A percentile compares a stretch with the other conserved stretches of the same genome.
These are phyloP conservation scores for Nicotiana obtusifolia DNA, from an alignment of 257 asterid genomes.

Conservation along the genomic window DNA sequence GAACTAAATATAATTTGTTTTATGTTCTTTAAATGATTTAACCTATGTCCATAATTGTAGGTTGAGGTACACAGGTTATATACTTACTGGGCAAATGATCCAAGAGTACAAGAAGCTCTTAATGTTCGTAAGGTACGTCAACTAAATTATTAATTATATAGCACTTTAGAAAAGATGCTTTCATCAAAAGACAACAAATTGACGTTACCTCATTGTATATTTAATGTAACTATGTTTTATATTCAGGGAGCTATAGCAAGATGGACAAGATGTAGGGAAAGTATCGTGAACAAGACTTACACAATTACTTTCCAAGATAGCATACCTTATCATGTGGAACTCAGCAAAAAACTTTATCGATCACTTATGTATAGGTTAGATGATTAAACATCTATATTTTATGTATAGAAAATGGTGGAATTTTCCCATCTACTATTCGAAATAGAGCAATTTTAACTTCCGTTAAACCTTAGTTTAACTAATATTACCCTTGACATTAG, in stretches of 20 bases:
- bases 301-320: neutral
- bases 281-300: neutral
- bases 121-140: slow-evolving; percentile 26
- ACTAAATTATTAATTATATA: neutral
- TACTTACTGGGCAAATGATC: slow-evolving; percentile 27
- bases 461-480: neutral
- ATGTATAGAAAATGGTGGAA: neutral
- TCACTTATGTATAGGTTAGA: slow-evolving; percentile 31
- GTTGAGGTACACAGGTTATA: slow-evolving; percentile 16
- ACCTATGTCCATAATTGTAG: neutral
- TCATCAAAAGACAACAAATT: no score
- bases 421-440: neutral
- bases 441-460: neutral
- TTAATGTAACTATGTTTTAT: neutral
- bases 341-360: slow-evolving; percentile 16
- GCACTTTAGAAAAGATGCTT: no score
- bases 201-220: no score
- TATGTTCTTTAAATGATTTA: no score
- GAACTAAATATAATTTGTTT: no score
- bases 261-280: slow-evolving; percentile 21
- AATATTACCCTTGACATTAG: neutral
- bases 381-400: neutral
- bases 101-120: slow-evolving; percentile 28
- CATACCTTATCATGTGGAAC: slow-evolving; percentile 21
- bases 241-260: slow-evolving; percentile 19